Conservation (phyloP, 2,329 filamentous ascomycete genomes). For the Trichoderma endophyticum region DNA sequence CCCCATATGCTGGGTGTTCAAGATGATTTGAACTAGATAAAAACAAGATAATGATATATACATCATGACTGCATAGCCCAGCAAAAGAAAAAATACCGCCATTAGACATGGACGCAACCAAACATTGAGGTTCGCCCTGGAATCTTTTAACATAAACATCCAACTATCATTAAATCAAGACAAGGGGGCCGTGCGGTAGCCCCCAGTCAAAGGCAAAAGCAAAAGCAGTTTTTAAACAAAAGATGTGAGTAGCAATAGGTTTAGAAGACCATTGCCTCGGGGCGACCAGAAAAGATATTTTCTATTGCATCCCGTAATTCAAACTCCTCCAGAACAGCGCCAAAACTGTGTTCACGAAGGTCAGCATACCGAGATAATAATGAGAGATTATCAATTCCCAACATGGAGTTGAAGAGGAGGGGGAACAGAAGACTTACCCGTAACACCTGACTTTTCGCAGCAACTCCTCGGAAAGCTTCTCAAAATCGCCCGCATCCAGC, state of each 20-base stretch:
- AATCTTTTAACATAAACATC: neutral
- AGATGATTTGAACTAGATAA: neutral
- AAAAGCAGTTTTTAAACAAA: neutral
- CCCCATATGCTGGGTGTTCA: neutral
- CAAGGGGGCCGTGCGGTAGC: neutral
- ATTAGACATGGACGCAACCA: neutral
- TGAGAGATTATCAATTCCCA: neutral
- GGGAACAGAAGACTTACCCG: conserved; percentile 60
- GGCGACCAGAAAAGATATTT: conserved; percentile 44
- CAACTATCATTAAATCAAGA: neutral
- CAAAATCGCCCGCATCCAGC: conserved; percentile 66
- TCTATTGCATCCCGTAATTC: conserved; percentile 76
- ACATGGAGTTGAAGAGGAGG: neutral
- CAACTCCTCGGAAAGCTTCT: conserved; percentile 69
- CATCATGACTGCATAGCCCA: neutral
- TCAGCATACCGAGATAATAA: conserved; percentile 3
- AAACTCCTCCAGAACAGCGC: conserved; percentile 63
- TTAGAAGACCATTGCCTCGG: conserved; percentile 22
- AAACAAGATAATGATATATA: neutral
- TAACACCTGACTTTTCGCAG: conserved; percentile 84
- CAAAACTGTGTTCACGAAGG: conserved; percentile 45
- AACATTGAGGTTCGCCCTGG: neutral
- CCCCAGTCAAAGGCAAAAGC: neutral
- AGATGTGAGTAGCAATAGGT: neutral
- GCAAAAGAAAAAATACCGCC: neutral